Evolutionary conservation across 2,329 filamentous ascomycete species (phyloP).

Genomic region (Xylariaceae sp.): DNA sequence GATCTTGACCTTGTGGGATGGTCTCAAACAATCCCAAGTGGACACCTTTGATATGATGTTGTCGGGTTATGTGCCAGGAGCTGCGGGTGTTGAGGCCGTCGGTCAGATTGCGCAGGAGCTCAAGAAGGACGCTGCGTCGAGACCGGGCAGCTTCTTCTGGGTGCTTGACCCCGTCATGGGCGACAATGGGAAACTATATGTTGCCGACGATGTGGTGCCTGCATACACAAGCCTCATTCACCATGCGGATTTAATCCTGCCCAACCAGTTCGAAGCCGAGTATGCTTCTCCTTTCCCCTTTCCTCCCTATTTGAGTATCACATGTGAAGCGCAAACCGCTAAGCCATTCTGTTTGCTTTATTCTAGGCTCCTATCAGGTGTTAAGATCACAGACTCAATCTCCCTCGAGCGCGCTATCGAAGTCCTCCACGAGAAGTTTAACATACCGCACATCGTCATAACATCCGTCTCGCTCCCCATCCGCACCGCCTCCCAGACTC

Average conservation of each 20-base stretch:
- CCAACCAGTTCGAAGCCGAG: constrained; percentile 98
- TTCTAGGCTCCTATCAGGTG: constrained; percentile 73
- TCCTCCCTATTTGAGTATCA: neutral
- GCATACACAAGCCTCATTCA: constrained; percentile 77
- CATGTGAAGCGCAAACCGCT: neutral
- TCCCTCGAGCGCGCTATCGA: constrained; percentile 70
- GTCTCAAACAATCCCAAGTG: constrained; percentile 75
- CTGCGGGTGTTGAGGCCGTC: constrained; percentile 75
- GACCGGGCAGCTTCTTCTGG: constrained; percentile 84
- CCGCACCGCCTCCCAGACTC: constrained; percentile 44
- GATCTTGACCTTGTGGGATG: constrained; percentile 77
- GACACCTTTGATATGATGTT: constrained; percentile 92
- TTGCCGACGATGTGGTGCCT: constrained; percentile 84
- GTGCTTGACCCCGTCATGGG: constrained; percentile 98
- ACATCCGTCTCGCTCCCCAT: constrained; percentile 73
- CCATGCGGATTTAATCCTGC: constrained; percentile 84
- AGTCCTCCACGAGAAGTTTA: constrained; percentile 68
- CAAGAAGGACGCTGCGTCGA: constrained; percentile 54
- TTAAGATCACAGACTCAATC: constrained; percentile 70
- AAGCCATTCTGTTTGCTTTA: neutral
- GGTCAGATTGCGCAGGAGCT: constrained; percentile 79
- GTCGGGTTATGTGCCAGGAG: constrained; percentile 89
- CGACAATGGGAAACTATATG: constrained; percentile 87
- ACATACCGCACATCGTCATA: constrained; percentile 83
- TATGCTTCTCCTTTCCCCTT: constrained; percentile 40